Evolutionary conservation across 768 basidiomycete genomes (phyloP), one percentile per base, ranked within the genome.

Genomic region (Tylopilus vinaceipallidus): DNA sequence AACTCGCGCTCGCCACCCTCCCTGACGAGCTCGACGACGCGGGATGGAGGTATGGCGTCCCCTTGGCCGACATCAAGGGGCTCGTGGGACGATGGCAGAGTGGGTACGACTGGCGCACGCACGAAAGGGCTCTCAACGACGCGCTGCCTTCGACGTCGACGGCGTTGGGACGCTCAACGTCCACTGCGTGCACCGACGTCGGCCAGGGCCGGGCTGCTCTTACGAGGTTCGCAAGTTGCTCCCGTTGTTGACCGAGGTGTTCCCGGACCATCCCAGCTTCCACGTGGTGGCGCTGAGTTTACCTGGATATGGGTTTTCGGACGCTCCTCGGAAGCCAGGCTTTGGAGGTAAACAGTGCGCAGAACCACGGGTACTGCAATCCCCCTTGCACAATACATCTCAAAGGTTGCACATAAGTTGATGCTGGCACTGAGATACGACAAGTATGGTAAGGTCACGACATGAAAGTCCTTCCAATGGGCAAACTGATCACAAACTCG

Each of bases 301-400:
- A n/a, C 84, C 82, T 8, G 81, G 80, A 0, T 86, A 67, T 62
- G 83, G 80, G 0, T 84, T 83, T 63, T 84, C 83, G 0, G 74
- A 81, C 34, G 79, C 75, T 0, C 75, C 80, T 0, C 77, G 61
- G 41, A 77, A 76, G 58, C 72, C 71, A 49, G 81, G 82, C 0
- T 85, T 84, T 52, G 57, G 53, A 8, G 32, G 65, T 0, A 50
- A 60, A 17, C 80, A 84, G 37, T 82, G 78, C 44, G 81, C 81
- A 1, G 80, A 85, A 66, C 82, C 78, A 35, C 23, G 50, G n/a
- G n/a, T n/a, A n/a, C n/a, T n/a, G n/a, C n/a, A n/a, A n/a, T n/a
- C n/a, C n/a, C n/a, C n/a, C n/a, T n/a, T n/a, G n/a, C n/a, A n/a
- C n/a, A n/a, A n/a, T n/a, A n/a, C n/a, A n/a, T n/a, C n/a, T 20